phyloP scores from a whole-genome alignment of 169 alveolate genomes.

The Plasmodium malariae region DNA sequence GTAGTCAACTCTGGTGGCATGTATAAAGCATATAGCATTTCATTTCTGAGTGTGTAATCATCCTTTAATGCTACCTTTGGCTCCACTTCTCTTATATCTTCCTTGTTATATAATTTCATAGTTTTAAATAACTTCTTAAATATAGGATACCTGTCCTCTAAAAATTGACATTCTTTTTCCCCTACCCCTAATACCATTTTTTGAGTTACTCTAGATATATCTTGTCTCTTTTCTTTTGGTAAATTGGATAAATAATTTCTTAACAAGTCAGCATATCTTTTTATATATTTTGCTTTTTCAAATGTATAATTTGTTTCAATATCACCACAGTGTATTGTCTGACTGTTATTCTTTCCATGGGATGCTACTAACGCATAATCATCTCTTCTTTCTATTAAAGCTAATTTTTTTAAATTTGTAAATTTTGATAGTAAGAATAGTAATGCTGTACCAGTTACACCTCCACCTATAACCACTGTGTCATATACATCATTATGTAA shows the following conservation, averaged over 20 bases:
- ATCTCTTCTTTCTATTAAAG: slow-evolving; percentile 85
- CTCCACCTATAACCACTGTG: slow-evolving; percentile 90
- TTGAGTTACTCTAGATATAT: slow-evolving; percentile 84
- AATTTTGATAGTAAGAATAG: slow-evolving; percentile 86
- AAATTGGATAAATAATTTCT: slow-evolving; percentile 87
- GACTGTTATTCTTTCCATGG: slow-evolving; percentile 88
- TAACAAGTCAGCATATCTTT: slow-evolving; percentile 89
- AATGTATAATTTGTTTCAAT: slow-evolving; percentile 90
- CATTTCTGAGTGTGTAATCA: slow-evolving; percentile 59
- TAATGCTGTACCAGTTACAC: slow-evolving; percentile 91
- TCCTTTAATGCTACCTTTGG: slow-evolving; percentile 85
- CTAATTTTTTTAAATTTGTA: slow-evolving; percentile 86
- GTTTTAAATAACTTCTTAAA: slow-evolving; percentile 81
- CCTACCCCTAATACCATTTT: slow-evolving; percentile 92
- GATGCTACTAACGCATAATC: slow-evolving; percentile 89
- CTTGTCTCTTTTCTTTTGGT: slow-evolving; percentile 76
- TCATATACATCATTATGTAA: slow-evolving; percentile 79
- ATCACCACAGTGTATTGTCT: slow-evolving; percentile 91
- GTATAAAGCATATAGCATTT: slow-evolving; percentile 81
- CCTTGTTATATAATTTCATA: slow-evolving; percentile 78
- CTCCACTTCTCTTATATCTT: slow-evolving; percentile 84
- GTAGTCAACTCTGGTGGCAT: slow-evolving; percentile 87
- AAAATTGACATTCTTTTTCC: slow-evolving; percentile 85
- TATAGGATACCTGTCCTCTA: slow-evolving; percentile 82
- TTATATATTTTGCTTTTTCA: slow-evolving; percentile 87